Evolutionary conservation across 2,329 filamentous ascomycete genomes (phyloP), one percentile per base, ranked within the genome.

Genomic region (Sporothrix variecibatus): DNA sequence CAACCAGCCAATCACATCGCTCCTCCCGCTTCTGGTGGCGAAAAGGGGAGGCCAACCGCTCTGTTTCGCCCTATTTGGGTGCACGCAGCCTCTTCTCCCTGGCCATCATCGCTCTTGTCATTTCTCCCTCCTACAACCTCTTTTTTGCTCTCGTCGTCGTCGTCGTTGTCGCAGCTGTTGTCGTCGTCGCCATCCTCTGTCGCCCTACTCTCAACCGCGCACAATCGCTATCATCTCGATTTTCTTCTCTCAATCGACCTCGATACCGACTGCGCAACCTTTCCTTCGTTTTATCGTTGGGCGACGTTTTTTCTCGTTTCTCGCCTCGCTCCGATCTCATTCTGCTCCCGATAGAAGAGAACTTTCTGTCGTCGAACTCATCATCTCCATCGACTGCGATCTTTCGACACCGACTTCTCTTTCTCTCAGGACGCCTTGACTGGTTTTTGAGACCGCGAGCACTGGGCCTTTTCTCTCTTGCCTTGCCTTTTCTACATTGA

Each of bases 371-470:
- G 51, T 26, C n/a, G 23, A 49, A n/a, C n/a, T n/a, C n/a, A n/a
- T 11, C 8, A 31, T 17, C 11, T 9, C 28, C 56, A 17, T 60
- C 69, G 65, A 8, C 28, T 43, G n/a, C 51, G 68, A 38, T 11
- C 17, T 26, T 0, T 31, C 34, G 49, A 43, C 20, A 7, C n/a
- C 15, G 43, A 49, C 31, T 53, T 58, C 31, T 38, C 67, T n/a
- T n/a, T 58, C 67, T 11, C 43, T 51, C 46, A 85, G 85, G 89
- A 91, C 86, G 85, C 89, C 89, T 91, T 91, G 79, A 89, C 85
- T 91, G 88, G 89, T 89, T 85, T 80, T 53, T 53, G 67, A 69
- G 67, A 69, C 28, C 17, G 40, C 65, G 65, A 68, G 56, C n/a
- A n/a, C 9, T 17, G 31, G 4, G 34, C 23, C 23, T 28, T 68